Base-by-base conservation (phyloP, 106 monocot genomes). In the Chionographis japonica region DNA sequence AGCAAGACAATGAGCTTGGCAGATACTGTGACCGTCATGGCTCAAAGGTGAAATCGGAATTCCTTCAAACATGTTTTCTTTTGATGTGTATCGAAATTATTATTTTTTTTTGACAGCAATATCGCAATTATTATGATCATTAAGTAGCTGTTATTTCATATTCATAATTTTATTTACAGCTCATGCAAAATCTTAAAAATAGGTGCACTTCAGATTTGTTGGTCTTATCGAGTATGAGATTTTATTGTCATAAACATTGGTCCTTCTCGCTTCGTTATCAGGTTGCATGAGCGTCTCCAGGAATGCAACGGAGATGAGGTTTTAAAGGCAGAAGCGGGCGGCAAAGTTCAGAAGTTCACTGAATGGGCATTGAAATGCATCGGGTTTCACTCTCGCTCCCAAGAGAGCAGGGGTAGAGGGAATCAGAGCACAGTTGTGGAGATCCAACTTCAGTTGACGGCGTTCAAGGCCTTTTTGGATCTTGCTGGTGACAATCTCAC, bases 291-390 rank as follows among this genome's bases (percentile, higher is more conserved):
- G 41, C 84, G 82, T 6, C 84, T 89, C 57, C 81, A 79, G 20
- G 88, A 84, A 62, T 89, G 81, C 54, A 69, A 79, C 55, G 88
- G 84, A n/a, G 79, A 81, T 56, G 84, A 77, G 74, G 18, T 74
- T 43, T 67, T 89, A 70, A 89, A 85, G 70, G 85, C 81, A 16
- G 85, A 89, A 74, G 84, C 82, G 8, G 71, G 81, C 50, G 78
- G 70, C 14, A 85, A 89, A 62, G 82, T 85, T 37, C 71, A 85
- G 53, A 89, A 85, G 63, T 89, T 89, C 63, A 89, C 82, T 50
- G 84, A 85, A 52, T 89, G 88, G 88, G 85, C 88, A 40, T 51
- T 89, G 66, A 85, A 82, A 68, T 85, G 84, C 52, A 89, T 89
- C 12, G 70, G 79, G 6, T 69, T 85, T 57, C 88, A 89, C 50